Conservation (phyloP, 208 protist genomes). For the Crithidia expoeki region DNA sequence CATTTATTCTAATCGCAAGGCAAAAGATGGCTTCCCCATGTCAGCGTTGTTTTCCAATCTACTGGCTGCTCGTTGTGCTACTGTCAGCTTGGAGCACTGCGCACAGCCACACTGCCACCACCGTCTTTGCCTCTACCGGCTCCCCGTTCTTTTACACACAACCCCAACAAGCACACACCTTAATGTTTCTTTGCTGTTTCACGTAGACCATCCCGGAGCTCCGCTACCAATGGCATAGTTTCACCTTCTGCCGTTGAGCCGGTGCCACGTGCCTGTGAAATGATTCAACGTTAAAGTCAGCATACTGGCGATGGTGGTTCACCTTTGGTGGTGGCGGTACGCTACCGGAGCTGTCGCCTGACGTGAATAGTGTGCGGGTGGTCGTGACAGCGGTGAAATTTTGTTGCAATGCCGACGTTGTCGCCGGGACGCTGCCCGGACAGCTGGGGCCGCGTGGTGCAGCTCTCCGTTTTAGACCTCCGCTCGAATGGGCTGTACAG, state of each 20-base stretch:
- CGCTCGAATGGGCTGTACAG: background rate
- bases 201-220: background rate
- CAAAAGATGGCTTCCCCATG: too few species aligned
- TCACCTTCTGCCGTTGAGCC: constrained; percentile 1
- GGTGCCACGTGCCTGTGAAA: background rate
- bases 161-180: background rate
- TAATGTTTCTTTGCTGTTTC: background rate
- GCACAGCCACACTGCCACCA: background rate
- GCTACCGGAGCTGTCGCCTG: background rate
- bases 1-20: too few species aligned
- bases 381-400: background rate
- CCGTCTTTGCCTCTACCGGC: background rate
- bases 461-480: background rate
- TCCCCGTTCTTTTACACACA: background rate
- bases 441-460: background rate
- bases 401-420: background rate
- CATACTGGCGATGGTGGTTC: background rate
- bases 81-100: too few species aligned
- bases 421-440: background rate
- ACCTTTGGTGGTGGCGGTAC: background rate
- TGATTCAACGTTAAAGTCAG: background rate
- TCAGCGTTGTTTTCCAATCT: too few species aligned
- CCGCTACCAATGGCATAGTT: background rate
- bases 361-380: background rate
- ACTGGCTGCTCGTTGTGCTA: too few species aligned